Base-by-base conservation (phyloP, 371 early-diverging fungal species). In the Neoconidiobolus thromboides region DNA sequence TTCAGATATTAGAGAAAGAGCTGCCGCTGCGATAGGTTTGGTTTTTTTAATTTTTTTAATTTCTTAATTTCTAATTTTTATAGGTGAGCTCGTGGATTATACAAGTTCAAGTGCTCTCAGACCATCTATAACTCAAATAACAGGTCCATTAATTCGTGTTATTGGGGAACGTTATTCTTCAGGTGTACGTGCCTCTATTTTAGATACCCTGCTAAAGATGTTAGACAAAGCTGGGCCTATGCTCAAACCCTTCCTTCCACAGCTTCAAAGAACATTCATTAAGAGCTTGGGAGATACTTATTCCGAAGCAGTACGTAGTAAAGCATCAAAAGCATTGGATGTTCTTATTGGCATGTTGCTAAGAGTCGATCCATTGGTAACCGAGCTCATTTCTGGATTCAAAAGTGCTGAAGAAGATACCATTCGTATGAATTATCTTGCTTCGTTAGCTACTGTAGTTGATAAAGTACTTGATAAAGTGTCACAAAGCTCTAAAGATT, bases 91-190 rank as follows among this genome's bases (percentile, higher is more conserved):
- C 66, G 79, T 90, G 52, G 72, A 75, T 41, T 76, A 83, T 38
- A 88, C 90, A 1, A 75, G 81, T 5, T 70, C 81, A 1, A 79
- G 78, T 14, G 87, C 87, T 1, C 76, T 96, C 51, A 83, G 84
- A 60, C 86, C 91, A 49, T 94, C 85, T 70, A 91, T 92, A 48
- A 93, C 92, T 1, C 89, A 86, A 64, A 90, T 96, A 54, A 89
- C 96, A 2, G 98, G 98, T 60, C 94, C 96, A 37, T 77, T 96
- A 53, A 97, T 97, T 73, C 91, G 98, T 73, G 87, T 94, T 58
- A 82, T 94, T 60, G 95, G 96, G 60, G 98, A 97, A 69, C 87
- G 94, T 48, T 85, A 90, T 73, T 80, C 89, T 57, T 74, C 89
- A 36, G 76, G 81, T 61, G 95, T 96, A 55, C 93, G 94, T 76